These are phyloP conservation scores for Parafenestella ontariensis DNA, from an alignment of 2,329 filamentous ascomycete genomes.

Conservation along the genomic window DNA sequence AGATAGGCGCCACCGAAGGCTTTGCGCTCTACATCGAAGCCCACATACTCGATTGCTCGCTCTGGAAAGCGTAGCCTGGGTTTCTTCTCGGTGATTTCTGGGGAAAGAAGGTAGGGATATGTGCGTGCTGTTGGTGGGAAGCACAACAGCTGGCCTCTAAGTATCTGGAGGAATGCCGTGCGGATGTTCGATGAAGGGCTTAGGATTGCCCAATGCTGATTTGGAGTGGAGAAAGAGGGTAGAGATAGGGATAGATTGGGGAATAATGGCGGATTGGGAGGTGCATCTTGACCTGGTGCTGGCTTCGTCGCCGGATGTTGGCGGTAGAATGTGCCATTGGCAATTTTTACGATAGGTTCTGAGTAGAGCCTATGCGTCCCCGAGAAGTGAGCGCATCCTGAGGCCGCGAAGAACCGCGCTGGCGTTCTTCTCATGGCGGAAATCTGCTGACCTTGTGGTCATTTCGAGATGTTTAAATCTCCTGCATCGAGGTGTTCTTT, in stretches of 20 bases:
- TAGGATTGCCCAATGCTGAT: conserved; percentile 81
- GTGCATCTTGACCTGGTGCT: conserved; percentile 50
- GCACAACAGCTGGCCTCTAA: conserved; percentile 77
- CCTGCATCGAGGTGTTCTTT: conserved; percentile 15
- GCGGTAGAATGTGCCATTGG: conserved; percentile 82
- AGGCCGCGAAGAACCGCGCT: conserved; percentile 36
- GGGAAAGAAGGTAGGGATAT: conserved; percentile 77
- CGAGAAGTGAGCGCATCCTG: conserved; percentile 29
- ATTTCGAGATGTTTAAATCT: conserved; percentile 4
- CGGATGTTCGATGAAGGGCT: conserved; percentile 80
- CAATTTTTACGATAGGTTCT: conserved; percentile 40
- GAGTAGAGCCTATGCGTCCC: conserved; percentile 23
- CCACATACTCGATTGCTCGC: conserved; percentile 84
- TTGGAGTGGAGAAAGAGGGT: conserved; percentile 59
- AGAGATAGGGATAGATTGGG: conserved; percentile 73
- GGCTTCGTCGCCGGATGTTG: conserved; percentile 64
- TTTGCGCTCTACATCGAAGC: conserved; percentile 79
- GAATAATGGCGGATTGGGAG: conserved; percentile 76
- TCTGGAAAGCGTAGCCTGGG: conserved; percentile 64
- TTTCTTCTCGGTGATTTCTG: conserved; percentile 62
- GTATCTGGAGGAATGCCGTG: conserved; percentile 80
- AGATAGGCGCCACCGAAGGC: conserved; percentile 73
- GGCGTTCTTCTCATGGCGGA: conserved; percentile 43
- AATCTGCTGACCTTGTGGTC: conserved; percentile 7
- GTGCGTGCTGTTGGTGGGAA: conserved; percentile 76